These are phyloP conservation scores for Phytopythium cucurbitacearum DNA, from an alignment of 352 stramenopile genomes.

Conservation along the genomic window DNA sequence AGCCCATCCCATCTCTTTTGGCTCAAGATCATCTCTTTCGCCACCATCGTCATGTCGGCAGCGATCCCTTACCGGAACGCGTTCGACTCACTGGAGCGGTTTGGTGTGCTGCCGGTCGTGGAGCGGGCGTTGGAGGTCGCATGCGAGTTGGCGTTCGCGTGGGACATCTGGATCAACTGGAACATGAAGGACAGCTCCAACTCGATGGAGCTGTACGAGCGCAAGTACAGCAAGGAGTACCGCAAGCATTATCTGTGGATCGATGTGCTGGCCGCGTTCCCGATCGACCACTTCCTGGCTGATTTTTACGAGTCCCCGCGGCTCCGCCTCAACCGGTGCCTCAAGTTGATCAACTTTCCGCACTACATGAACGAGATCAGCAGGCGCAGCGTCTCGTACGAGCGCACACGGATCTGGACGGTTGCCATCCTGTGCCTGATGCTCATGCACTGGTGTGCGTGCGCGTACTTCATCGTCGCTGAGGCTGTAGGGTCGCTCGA, in stretches of 20 bases:
- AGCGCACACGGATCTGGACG: slow-evolving; percentile 37
- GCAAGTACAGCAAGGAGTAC: slow-evolving; percentile 33
- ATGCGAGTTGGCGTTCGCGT: slow-evolving; percentile 43
- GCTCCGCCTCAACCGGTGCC: slow-evolving; percentile 38
- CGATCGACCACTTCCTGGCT: slow-evolving; percentile 45
- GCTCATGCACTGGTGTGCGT: slow-evolving; percentile 49
- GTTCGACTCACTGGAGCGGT: slow-evolving; percentile 30
- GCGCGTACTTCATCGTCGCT: slow-evolving; percentile 34
- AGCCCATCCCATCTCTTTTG: slow-evolving; percentile 36
- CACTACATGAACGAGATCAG: slow-evolving; percentile 51
- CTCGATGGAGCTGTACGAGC: slow-evolving; percentile 53
- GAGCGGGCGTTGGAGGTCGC: slow-evolving; percentile 26
- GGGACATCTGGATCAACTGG: slow-evolving; percentile 64
- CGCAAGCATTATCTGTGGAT: slow-evolving; percentile 26
- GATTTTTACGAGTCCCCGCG: slow-evolving; percentile 37
- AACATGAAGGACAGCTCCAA: slow-evolving; percentile 37
- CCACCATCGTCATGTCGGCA: slow-evolving; percentile 39
- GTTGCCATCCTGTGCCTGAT: slow-evolving; percentile 39
- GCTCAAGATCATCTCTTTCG: slow-evolving; percentile 21
- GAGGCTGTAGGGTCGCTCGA: neutral
- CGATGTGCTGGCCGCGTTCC: slow-evolving; percentile 40
- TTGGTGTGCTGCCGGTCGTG: slow-evolving; percentile 11
- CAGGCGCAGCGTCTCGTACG: slow-evolving; percentile 45
- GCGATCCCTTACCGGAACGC: slow-evolving; percentile 36
- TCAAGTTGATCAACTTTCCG: slow-evolving; percentile 49